Percentiles rank a stretch among this genome's conserved stretches.
Evolutionary conservation across 768 basidiomycete genomes (phyloP).

Genomic region (Grammothele lineata): DNA sequence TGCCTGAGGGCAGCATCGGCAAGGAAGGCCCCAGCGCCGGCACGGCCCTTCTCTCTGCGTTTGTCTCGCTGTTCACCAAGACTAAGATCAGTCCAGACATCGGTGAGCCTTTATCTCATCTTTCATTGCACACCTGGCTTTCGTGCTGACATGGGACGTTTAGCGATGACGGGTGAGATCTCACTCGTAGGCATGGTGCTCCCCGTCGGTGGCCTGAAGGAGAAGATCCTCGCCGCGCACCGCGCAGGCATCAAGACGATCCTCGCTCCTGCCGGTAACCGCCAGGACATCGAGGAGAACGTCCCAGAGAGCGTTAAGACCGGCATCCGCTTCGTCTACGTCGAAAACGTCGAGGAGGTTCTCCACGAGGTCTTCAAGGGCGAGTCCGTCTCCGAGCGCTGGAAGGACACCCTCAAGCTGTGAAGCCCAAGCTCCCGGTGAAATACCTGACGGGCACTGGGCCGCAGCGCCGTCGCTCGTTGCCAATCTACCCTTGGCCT

Average conservation of each 20-base stretch:
- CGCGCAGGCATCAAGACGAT: constrained; percentile 94
- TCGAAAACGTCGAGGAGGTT: constrained; percentile 89
- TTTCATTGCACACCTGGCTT: neutral
- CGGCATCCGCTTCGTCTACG: constrained; percentile 93
- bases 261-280: constrained; percentile 81
- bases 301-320: constrained; percentile 94
- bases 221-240: constrained; percentile 95
- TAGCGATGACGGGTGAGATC: constrained; percentile 98
- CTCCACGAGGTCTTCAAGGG: constrained; percentile 81
- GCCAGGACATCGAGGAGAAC: constrained; percentile 95
- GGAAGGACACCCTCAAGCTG: constrained; percentile 55
- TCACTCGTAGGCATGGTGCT: constrained; percentile 94
- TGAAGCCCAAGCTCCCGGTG: too few relatives aligned
- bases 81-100: constrained; percentile 83
- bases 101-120: constrained; percentile 44
- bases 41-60: constrained; percentile 86
- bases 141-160: neutral
- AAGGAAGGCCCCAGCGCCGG: constrained; percentile 98
- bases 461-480: too few relatives aligned
- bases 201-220: constrained; percentile 93
- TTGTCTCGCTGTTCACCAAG: constrained; percentile 89
- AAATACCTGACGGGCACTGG: too few relatives aligned
- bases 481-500: too few relatives aligned
- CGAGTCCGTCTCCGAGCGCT: constrained; percentile 51
- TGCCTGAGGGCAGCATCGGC: constrained; percentile 91